phyloP scores from a whole-genome alignment of 2,329 filamentous ascomycete genomes.

The Exophiala mesophila region DNA sequence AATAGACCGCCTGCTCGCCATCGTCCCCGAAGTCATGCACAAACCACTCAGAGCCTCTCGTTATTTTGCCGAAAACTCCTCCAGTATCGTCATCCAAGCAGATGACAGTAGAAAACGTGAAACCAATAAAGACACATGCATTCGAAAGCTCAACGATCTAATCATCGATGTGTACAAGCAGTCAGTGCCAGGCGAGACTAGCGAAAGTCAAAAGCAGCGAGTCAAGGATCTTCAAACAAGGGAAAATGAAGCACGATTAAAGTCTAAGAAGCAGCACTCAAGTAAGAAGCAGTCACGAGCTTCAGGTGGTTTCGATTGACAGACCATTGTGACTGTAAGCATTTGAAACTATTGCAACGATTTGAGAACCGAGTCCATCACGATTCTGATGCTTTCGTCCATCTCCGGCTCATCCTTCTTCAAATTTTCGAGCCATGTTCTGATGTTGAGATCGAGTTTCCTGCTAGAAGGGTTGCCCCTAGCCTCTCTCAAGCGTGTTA shows the following conservation, averaged over 20 bases:
- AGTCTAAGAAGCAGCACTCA: slow-evolving; percentile 57
- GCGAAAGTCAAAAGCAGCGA: slow-evolving; percentile 49
- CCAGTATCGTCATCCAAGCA: slow-evolving; percentile 56
- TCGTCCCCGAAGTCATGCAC: slow-evolving; percentile 53
- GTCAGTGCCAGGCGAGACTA: slow-evolving; percentile 57
- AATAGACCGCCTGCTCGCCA: slow-evolving; percentile 47
- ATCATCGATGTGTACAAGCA: slow-evolving; percentile 48
- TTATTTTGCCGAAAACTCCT: slow-evolving; percentile 51
- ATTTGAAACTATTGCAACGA: no score
- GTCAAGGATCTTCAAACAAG: slow-evolving; percentile 53
- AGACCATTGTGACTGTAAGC: no score
- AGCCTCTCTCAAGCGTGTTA: slow-evolving; percentile 57
- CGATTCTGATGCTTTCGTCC: slow-evolving; percentile 51
- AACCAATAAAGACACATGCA: slow-evolving; percentile 57
- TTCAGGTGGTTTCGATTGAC: slow-evolving; percentile 22
- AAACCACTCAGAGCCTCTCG: slow-evolving; percentile 47
- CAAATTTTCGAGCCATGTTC: slow-evolving; percentile 44
- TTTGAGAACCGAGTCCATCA: slow-evolving; percentile 35
- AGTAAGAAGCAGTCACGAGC: slow-evolving; percentile 51
- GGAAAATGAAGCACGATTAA: slow-evolving; percentile 54
- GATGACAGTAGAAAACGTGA: slow-evolving; percentile 59
- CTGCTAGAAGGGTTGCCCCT: slow-evolving; percentile 31
- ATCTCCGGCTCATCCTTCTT: slow-evolving; percentile 40
- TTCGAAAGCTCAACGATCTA: slow-evolving; percentile 52
- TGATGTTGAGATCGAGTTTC: slow-evolving; percentile 45